Evolutionary conservation across 2,329 filamentous ascomycete genomes (phyloP), one percentile per base, ranked within the genome.

Genomic region (Fusarium graminum): DNA sequence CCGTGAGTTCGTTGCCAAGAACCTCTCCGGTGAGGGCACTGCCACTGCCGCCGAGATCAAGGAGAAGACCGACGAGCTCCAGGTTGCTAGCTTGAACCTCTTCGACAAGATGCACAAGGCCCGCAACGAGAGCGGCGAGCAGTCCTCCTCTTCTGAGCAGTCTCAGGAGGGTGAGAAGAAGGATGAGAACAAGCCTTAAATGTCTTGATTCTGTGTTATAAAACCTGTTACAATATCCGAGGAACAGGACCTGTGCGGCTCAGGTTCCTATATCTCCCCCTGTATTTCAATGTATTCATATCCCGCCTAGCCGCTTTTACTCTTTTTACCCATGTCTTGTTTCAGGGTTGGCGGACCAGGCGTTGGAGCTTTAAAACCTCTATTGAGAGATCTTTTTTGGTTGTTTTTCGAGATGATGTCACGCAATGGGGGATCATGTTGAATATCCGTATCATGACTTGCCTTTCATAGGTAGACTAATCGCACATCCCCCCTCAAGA

Each of bases 61-160:
- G 92, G 89, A 92, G 85, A 97, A 97, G 92, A 96, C 92, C 75
- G 95, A 98, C 72, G 94, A 97, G 82, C 92, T 99, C 78, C 95
- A 98, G 85, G 92, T 91, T 80, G 92, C 94, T 72, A 94, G 91
- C 82, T 86, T 99, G 83, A 97, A 92, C 83, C 90, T 98, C 76
- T 98, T 99, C 81, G 95, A 98, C 86, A 97, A 98, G 91, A 97
- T 99, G 92, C 94, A 99, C 92, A 96, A 97, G 87, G 93, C 94
- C 72, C 90, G 92, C 74, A 80, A 82, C 72, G 91, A 94, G 84
- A 85, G 84, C 73, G 80, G 83, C 76, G 69, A 74, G 59, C 80
- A 84, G 77, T 77, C 81, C 86, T 68, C 77, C 86, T 69, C 77
- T 74, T 81, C 74, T 72, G 80, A 67, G 63, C 63, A 82, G 81